Percentiles rank a stretch among this genome's conserved stretches.
Evolutionary conservation across 2,329 filamentous ascomycete species (phyloP).

Genomic region (Colletotrichum shisoi): DNA sequence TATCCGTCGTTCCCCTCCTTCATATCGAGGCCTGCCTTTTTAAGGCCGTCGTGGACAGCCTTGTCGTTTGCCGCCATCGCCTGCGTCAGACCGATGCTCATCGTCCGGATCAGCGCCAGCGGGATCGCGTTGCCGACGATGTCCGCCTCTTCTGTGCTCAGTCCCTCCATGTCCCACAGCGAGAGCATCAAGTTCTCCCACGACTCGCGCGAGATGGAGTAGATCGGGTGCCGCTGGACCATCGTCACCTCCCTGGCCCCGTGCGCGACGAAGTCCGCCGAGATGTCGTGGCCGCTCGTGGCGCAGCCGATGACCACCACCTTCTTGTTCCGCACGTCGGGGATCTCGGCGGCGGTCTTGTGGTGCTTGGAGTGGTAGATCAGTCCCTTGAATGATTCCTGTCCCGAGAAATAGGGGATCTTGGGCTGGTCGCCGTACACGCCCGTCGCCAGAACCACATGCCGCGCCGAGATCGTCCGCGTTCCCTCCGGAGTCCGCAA

Average conservation of each 20-base stretch:
- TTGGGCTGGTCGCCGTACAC: conserved; percentile 52
- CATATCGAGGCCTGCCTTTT: conserved; percentile 55
- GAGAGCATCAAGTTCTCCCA: conserved; percentile 55
- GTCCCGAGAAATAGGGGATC: conserved; percentile 52
- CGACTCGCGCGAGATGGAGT: conserved; percentile 55
- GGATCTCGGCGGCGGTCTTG: conserved; percentile 49
- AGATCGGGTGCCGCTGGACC: conserved; percentile 61
- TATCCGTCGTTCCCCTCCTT: conserved; percentile 49
- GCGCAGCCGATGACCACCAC: conserved; percentile 59
- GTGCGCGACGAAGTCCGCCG: conserved; percentile 58
- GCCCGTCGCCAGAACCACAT: conserved; percentile 59
- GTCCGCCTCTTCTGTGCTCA: conserved; percentile 60
- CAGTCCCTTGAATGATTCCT: conserved; percentile 52
- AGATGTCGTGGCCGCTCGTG: conserved; percentile 60
- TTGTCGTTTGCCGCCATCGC: conserved; percentile 53
- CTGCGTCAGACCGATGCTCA: conserved; percentile 54
- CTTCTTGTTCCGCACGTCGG: conserved; percentile 48
- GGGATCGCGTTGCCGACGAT: conserved; percentile 57
- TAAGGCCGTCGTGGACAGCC: conserved; percentile 54
- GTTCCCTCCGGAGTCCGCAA: conserved; percentile 41
- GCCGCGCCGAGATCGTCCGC: conserved; percentile 49
- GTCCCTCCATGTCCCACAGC: conserved; percentile 47
- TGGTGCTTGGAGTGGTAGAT: conserved; percentile 56
- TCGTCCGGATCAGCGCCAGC: conserved; percentile 55
- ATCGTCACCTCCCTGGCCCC: conserved; percentile 59